Percentiles rank a stretch among this genome's conserved stretches.
These are phyloP conservation scores for Colletotrichum sp. DNA, from an alignment of 2,329 filamentous ascomycete genomes.

Conservation along the genomic window DNA sequence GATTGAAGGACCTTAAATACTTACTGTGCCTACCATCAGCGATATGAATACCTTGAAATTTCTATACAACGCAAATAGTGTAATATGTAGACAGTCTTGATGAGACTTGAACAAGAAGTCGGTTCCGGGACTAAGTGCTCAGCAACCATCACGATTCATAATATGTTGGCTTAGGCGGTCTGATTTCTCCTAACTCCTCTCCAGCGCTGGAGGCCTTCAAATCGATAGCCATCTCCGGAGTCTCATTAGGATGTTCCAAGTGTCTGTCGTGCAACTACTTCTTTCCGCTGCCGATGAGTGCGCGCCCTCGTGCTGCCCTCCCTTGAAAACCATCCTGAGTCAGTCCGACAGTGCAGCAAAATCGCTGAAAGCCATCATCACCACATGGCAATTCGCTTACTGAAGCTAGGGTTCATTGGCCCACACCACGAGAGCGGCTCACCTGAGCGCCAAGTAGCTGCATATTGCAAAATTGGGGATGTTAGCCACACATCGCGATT, in stretches of 20 bases:
- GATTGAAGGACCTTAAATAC: rapidly evolving
- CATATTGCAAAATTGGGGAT: background rate
- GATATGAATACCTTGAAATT: rapidly evolving
- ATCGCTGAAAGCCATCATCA: background rate
- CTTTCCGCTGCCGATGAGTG: rapidly evolving
- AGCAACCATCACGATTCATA: background rate
- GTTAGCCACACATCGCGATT: background rate
- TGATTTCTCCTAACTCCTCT: background rate
- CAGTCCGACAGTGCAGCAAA: background rate
- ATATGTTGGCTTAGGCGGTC: background rate
- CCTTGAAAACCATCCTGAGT: background rate
- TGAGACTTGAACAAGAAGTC: background rate
- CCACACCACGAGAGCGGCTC: background rate
- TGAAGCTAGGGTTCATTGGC: background rate
- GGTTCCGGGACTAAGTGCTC: rapidly evolving
- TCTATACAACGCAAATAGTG: background rate
- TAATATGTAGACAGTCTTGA: background rate
- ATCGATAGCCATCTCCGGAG: background rate
- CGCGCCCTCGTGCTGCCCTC: background rate
- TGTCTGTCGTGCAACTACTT: background rate
- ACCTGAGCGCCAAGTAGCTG: background rate
- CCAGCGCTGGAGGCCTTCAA: rapidly evolving
- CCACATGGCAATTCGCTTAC: background rate
- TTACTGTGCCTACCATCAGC: background rate
- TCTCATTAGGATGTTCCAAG: background rate